A percentile compares a stretch with the other conserved stretches of the same genome.
These are phyloP conservation scores for Fusarium sp. DNA, from an alignment of 2,329 filamentous ascomycete species.

Conservation along the genomic window DNA sequence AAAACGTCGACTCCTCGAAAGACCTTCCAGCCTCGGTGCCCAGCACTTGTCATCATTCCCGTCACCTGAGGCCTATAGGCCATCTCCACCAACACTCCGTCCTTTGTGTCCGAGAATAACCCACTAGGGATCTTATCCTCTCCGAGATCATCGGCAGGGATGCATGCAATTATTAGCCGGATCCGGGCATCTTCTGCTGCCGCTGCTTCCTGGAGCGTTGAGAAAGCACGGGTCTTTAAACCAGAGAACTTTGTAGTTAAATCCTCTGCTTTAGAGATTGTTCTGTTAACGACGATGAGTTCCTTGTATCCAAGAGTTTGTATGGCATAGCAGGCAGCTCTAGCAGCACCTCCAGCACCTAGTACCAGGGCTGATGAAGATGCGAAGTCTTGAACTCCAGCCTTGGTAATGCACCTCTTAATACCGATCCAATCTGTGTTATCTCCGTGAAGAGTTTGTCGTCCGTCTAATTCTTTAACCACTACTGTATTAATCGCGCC, in stretches of 20 bases:
- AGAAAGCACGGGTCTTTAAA: not conserved
- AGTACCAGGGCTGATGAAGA: slow-evolving; percentile 1
- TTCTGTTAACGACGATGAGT: slow-evolving; percentile 12
- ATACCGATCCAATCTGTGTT: slow-evolving; percentile 23
- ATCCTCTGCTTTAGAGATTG: not conserved
- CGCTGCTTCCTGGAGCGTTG: not conserved
- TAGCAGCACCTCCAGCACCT: slow-evolving; percentile 6
- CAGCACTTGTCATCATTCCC: slow-evolving; percentile 7
- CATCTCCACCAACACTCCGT: slow-evolving; percentile 11
- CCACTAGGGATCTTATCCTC: not conserved
- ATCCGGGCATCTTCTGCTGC: rapidly evolving
- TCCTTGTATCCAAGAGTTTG: not conserved
- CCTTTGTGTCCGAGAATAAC: not conserved
- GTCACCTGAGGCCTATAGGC: slow-evolving; percentile 7
- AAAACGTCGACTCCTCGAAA: slow-evolving; percentile 2
- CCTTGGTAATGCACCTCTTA: slow-evolving; percentile 9
- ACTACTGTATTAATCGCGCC: slow-evolving; percentile 9
- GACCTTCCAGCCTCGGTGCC: not conserved
- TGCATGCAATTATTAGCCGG: not conserved
- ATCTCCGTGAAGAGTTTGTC: not conserved
- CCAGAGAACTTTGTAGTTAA: not conserved
- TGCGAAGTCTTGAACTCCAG: not conserved
- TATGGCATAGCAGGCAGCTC: slow-evolving; percentile 16
- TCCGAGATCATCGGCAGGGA: slow-evolving; percentile 4
- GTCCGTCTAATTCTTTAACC: not conserved